phyloP scores from a whole-genome alignment of 257 asterid species.

The Linaria vulgaris region DNA sequence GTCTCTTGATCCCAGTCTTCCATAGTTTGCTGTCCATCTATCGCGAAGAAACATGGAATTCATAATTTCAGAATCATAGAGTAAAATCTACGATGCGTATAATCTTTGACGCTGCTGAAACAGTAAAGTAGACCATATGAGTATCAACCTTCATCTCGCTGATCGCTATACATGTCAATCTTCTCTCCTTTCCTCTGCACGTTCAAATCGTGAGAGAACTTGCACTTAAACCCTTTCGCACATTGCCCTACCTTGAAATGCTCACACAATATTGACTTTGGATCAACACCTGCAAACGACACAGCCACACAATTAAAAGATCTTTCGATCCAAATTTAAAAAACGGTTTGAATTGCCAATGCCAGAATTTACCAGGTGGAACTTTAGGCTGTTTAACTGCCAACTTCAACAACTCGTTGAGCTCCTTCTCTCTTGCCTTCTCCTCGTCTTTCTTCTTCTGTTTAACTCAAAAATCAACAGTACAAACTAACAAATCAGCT shows the following conservation, averaged over 20 bases:
- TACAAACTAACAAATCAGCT: background rate
- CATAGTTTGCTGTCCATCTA: conserved; percentile 56
- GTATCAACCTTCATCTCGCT: conserved; percentile 52
- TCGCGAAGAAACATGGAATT: conserved; percentile 9
- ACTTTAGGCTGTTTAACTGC: conserved; percentile 96
- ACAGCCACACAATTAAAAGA: background rate
- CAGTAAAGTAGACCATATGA: conserved; percentile 1
- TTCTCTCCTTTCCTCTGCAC: conserved; percentile 95
- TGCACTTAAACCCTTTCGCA: conserved; percentile 80
- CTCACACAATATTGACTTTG: conserved; percentile 61
- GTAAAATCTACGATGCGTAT: background rate
- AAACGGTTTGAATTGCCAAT: too few species aligned
- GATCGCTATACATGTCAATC: conserved; percentile 87
- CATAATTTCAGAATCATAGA: conserved; percentile 14
- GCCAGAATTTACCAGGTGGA: conserved; percentile 86
- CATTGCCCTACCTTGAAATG: conserved; percentile 60
- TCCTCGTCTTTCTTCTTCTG: conserved; percentile 99
- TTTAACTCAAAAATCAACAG: conserved; percentile 22
- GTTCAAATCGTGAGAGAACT: conserved; percentile 92
- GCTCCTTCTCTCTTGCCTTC: conserved; percentile 88
- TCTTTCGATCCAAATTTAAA: too few species aligned
- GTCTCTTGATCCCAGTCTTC: conserved; percentile 96
- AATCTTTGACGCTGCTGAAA: background rate
- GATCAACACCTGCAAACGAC: conserved; percentile 55
- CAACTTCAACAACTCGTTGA: conserved; percentile 73